These are phyloP conservation scores for Colletotrichum eremochloae DNA, from an alignment of 2,329 filamentous ascomycete species.

Conservation along the genomic window DNA sequence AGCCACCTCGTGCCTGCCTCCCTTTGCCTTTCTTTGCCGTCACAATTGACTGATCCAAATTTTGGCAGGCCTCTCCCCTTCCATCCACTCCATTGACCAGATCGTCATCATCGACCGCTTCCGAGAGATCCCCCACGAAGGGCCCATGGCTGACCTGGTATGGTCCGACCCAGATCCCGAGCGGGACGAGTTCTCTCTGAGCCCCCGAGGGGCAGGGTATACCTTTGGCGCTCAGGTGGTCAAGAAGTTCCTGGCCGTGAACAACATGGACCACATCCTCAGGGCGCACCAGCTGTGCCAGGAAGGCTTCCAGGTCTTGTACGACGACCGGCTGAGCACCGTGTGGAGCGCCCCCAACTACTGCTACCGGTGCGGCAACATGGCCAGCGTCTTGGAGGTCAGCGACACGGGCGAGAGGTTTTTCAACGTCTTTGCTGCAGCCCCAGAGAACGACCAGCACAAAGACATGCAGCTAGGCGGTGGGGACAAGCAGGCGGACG, in stretches of 20 bases:
- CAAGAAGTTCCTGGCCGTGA: slow-evolving; percentile 97
- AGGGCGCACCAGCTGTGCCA: slow-evolving; percentile 99
- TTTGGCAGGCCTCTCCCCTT: slow-evolving; percentile 80
- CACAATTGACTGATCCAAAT: neutral
- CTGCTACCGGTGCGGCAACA: slow-evolving; percentile 95
- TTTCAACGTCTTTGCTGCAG: slow-evolving; percentile 98
- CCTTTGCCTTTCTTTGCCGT: neutral
- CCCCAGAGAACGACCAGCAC: slow-evolving; percentile 93
- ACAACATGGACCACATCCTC: slow-evolving; percentile 97
- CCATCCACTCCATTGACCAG: slow-evolving; percentile 98
- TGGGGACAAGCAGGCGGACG: slow-evolving; percentile 77
- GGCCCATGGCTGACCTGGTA: slow-evolving; percentile 98
- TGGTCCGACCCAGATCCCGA: slow-evolving; percentile 99
- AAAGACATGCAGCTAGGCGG: slow-evolving; percentile 82
- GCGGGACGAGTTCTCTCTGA: slow-evolving; percentile 95
- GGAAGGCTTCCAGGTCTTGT: slow-evolving; percentile 96
- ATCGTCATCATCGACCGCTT: slow-evolving; percentile 99
- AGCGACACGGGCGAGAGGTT: slow-evolving; percentile 92
- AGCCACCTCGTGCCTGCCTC: neutral
- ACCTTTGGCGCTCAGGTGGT: slow-evolving; percentile 98
- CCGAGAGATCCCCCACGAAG: slow-evolving; percentile 97
- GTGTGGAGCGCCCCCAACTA: slow-evolving; percentile 99
- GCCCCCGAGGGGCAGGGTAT: slow-evolving; percentile 93
- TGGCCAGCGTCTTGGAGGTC: slow-evolving; percentile 97
- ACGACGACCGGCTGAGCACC: slow-evolving; percentile 93